Evolutionary conservation across 202 grass and related monocot genomes (phyloP), one percentile per base, ranked within the genome.

Genomic region (Hordeum pubiflorum): DNA sequence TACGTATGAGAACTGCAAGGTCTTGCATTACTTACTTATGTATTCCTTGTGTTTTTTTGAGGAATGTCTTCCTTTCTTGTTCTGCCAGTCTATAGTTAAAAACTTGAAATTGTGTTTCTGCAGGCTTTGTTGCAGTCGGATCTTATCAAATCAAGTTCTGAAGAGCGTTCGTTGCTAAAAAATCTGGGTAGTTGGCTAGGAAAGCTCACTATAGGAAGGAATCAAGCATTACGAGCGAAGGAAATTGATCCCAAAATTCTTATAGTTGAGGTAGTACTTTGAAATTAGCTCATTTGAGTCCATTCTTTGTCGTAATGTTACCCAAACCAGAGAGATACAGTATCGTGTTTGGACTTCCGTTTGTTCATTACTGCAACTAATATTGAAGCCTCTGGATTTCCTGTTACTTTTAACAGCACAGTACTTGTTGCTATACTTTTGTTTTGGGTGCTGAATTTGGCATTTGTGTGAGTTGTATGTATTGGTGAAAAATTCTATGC

Each of bases 1-100:
- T 63, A 88, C 95, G 64, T 98, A 98, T 38, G 95, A 94, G 79
- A 98, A 98, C 74, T 98, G 95, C 95, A 98, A 98, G 95, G 95
- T 98, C 70, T 23, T 55, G 13, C 65, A 69, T 67, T 29, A 57
- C 29, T 82, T 33, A 56, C 50, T 37, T 71, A 3, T 54, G 17
- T 8, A 7, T 54, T 54, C 17, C 50, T 54, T 54, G 46, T 15
- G 14, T 46, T 52, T 7, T 54, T 54, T 54, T 52, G 17, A n/a
- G 50, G 50, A n/a, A 54, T 69, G 18, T 70, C 12, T 41, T 70
- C 21, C 22, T 29, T 56, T 29, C 10, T 36, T 17, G 41, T 76
- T 86, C 14, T 84, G 15, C 41, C 7, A 50, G 37, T 74, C 67
- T 48, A 38, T 63, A 9, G 57, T 61, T 83, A 10, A 70, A 80